Evolutionary conservation across 495 filamentous ascomycete genomes (phyloP).

Genomic region (Friedmanniomyces simplex): DNA sequence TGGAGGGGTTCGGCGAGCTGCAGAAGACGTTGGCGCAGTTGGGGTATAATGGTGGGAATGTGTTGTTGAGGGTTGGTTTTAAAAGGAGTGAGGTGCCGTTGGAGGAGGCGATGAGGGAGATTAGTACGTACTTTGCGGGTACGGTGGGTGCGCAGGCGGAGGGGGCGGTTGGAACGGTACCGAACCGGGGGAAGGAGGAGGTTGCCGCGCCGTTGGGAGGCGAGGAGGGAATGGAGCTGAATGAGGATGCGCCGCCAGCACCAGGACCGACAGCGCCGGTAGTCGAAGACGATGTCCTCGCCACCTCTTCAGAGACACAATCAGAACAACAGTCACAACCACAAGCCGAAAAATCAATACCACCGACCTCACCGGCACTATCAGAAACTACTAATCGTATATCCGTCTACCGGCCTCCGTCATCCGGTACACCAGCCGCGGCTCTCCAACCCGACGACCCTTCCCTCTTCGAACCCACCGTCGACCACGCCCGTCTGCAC

Average conservation of each 20-base stretch:
- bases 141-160: slow-evolving; percentile 10
- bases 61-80: slow-evolving; percentile 68
- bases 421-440: slow-evolving; percentile 61
- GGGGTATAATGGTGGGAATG: slow-evolving; percentile 72
- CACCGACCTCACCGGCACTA: slow-evolving; percentile 4
- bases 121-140: slow-evolving; percentile 54
- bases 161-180: background rate
- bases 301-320: slow-evolving; percentile 12
- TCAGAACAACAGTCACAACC: slow-evolving; percentile 22
- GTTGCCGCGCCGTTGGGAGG: background rate
- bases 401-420: slow-evolving; percentile 65
- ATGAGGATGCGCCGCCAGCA: background rate
- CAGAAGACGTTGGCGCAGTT: slow-evolving; percentile 81
- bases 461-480: slow-evolving; percentile 67
- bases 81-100: slow-evolving; percentile 63
- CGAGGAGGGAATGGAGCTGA: background rate
- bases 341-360: slow-evolving; percentile 5
- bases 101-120: slow-evolving; percentile 75
- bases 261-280: slow-evolving; percentile 13
- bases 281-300: slow-evolving; percentile 17
- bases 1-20: slow-evolving; percentile 67
- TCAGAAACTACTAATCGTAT: slow-evolving; percentile 35
- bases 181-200: background rate
- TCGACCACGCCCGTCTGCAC: slow-evolving; percentile 74
- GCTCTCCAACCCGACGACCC: slow-evolving; percentile 55